Conservation (phyloP, 164 flowering plant genomes). For the Chloranthus sessilifolius region DNA sequence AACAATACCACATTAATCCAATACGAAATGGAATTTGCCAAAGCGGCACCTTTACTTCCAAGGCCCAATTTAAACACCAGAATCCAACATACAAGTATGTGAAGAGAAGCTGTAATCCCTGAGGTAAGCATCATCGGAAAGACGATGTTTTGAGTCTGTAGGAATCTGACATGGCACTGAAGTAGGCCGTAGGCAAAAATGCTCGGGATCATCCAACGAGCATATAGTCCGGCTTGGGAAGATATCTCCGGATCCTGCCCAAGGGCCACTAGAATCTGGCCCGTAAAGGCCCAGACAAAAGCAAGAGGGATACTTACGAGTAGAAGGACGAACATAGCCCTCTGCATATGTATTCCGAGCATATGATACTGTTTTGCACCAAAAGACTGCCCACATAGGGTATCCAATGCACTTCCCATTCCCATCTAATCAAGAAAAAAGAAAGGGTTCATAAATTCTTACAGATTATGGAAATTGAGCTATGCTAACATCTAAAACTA, state of each 20-base stretch:
- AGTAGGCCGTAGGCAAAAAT: slow-evolving; percentile 16
- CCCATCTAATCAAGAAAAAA: slow-evolving; percentile 14
- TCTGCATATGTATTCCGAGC: slow-evolving; percentile 21
- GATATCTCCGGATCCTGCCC: slow-evolving; percentile 22
- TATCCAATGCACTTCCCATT: slow-evolving; percentile 15
- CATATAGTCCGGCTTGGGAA: slow-evolving; percentile 10
- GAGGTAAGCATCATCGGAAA: slow-evolving; percentile 18
- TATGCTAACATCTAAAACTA: no score
- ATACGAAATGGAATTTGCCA: slow-evolving; percentile 17
- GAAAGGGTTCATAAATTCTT: neutral
- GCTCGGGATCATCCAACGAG: slow-evolving; percentile 19
- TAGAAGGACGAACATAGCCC: slow-evolving; percentile 14
- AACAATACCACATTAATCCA: slow-evolving; percentile 15
- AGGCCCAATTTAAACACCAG: slow-evolving; percentile 15
- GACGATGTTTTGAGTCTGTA: slow-evolving; percentile 20
- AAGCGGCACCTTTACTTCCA: slow-evolving; percentile 19
- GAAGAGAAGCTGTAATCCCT: slow-evolving; percentile 13
- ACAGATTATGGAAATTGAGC: no score
- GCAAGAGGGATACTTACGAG: slow-evolving; percentile 15
- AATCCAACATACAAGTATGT: slow-evolving; percentile 12
- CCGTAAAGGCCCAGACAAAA: slow-evolving; percentile 5
- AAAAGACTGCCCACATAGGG: slow-evolving; percentile 18
- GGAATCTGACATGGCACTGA: slow-evolving; percentile 15
- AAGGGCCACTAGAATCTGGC: slow-evolving; percentile 6
- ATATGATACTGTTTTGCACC: slow-evolving; percentile 22